Conservation (phyloP, 208 protist genomes). For the Wallacemonas collosoma region DNA sequence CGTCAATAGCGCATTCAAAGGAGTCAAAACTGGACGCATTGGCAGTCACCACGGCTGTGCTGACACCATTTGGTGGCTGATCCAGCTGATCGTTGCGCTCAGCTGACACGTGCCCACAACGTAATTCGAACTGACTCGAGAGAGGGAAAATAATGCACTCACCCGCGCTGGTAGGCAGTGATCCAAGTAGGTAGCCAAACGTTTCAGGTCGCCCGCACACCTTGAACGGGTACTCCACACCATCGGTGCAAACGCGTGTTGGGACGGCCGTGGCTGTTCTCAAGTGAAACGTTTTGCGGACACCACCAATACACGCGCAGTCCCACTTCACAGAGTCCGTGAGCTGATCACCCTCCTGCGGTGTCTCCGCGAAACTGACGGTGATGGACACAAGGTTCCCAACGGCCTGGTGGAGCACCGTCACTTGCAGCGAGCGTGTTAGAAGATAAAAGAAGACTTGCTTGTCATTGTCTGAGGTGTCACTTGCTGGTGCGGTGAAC, state of each 20-base stretch:
- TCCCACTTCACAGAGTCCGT: constrained; percentile 15
- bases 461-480: background rate
- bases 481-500: background rate
- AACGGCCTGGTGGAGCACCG: constrained; percentile 4
- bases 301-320: background rate
- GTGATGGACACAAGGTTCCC: background rate
- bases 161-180: background rate
- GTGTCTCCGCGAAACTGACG: constrained; percentile 3
- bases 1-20: background rate
- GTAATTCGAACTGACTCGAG: background rate
- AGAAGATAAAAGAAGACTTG: constrained; percentile 14
- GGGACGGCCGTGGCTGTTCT: constrained; percentile 2
- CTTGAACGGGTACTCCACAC: background rate
- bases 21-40: constrained; percentile 10
- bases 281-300: constrained; percentile 13
- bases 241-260: constrained; percentile 8
- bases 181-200: constrained; percentile 11
- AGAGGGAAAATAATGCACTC: constrained; percentile 10
- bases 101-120: background rate
- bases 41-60: constrained; percentile 3
- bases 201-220: background rate
- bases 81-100: background rate
- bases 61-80: background rate
- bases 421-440: constrained; percentile 6
- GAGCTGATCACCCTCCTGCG: constrained; percentile 7